phyloP scores from a whole-genome alignment of 2,329 filamentous ascomycete genomes.

The Monosporascus sp. region DNA sequence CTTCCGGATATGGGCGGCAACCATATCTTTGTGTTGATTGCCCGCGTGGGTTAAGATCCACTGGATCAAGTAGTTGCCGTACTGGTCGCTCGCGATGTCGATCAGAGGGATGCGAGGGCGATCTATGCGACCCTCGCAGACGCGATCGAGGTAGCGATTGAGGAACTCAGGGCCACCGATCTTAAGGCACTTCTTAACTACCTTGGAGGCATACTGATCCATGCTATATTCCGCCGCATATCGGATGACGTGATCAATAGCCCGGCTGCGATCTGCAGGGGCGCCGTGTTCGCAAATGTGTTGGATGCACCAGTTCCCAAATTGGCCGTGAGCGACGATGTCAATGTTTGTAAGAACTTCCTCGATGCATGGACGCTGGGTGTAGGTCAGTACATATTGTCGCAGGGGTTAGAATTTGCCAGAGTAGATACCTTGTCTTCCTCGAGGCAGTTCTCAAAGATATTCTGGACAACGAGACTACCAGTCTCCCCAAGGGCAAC shows the following conservation, averaged over 20 bases:
- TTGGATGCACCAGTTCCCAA: conserved; percentile 99
- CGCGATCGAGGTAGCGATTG: conserved; percentile 84
- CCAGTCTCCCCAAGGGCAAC: conserved; percentile 96
- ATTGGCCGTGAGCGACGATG: conserved; percentile 93
- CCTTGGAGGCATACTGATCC: conserved; percentile 98
- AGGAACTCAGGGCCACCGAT: conserved; percentile 89
- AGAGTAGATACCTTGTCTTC: conserved; percentile 77
- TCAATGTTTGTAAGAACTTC: conserved; percentile 94
- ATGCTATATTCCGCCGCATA: conserved; percentile 96
- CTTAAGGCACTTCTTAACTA: conserved; percentile 98
- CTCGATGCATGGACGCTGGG: conserved; percentile 91
- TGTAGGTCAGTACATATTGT: conserved; percentile 8
- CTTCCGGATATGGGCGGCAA: conserved; percentile 91
- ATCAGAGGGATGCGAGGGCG: conserved; percentile 95
- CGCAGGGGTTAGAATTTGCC: neutral
- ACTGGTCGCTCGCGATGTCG: conserved; percentile 97
- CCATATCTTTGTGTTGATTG: conserved; percentile 84
- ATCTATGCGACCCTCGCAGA: conserved; percentile 85
- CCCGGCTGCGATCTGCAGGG: conserved; percentile 83
- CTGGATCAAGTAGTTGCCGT: conserved; percentile 96
- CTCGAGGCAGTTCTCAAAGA: conserved; percentile 98
- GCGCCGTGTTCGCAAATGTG: conserved; percentile 97
- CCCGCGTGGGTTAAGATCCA: conserved; percentile 90
- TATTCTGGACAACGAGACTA: conserved; percentile 97
- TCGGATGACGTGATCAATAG: conserved; percentile 90